Base-by-base conservation (phyloP, 2,329 filamentous ascomycete species). In the Fusarium dimerum region DNA sequence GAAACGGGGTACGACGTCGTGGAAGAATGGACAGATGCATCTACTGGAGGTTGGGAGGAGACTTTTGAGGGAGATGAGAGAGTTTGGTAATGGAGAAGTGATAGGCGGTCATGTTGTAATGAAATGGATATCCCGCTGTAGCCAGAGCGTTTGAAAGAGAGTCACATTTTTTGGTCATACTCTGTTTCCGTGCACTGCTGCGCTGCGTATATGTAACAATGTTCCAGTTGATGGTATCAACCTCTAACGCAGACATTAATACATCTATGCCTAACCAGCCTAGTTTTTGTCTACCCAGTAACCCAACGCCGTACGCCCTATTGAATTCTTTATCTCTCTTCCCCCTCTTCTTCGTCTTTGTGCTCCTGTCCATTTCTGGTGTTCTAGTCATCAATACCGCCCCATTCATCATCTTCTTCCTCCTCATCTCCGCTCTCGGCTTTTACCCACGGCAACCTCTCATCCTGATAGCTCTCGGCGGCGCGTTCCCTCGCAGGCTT, bases 401-500 rank as follows among this genome's bases (percentile, higher is more conserved):
- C 85, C 84, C 86, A 90, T 59, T 83, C 82, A 26, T 79, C 71
- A 26, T 64, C 64, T 8, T 66, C 74, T 5, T 73, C 81, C 32
- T 78, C 68, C 32, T 70, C 73, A 20, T 72, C 72, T 36, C 61
- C 64, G 13, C 63, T 70, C 17, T 62, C 61, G 39, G 38, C 62
- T 50, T 59, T 66, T 43, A 71, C 90, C 69, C 83, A 83, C 45
- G 83, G 81, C 68, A 96, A 72, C 59, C 91, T 80, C 62, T 88
- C 86, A 69, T 97, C 93, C 2, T 78, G 79, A 54, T 95, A 72
- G 20, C 84, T 82, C 62, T 93, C 90, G 55, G 78, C 79, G 1
- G 87, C 88, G 65, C 88, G 83, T 56, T 76, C 77, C 65, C 90
- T 83, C 47, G 95, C 85, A 20, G 84, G 81, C 73, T 92, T 94